Evolutionary conservation across 1,284 basidiomycete genomes (phyloP), one percentile per base, ranked within the genome.

Genomic region (Coniophora puteana): DNA sequence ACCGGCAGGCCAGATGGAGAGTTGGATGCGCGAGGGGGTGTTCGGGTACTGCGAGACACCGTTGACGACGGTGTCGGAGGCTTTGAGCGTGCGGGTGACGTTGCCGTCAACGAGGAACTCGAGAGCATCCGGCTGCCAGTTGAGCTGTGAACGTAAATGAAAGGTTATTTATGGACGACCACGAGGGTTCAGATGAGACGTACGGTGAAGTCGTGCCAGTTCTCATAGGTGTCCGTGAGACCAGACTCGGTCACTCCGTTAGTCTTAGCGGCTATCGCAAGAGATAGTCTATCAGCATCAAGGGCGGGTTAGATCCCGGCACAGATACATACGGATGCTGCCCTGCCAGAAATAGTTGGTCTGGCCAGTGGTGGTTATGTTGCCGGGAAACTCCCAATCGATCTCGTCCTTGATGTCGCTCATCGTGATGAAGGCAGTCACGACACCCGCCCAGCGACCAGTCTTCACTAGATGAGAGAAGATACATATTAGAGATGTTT

Each of bases 381-480:
- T 63, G 17, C 84, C 82, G 38, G 82, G 82, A 51, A 80, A 89
- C 58, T 92, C 89, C 84, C 84, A 91, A 52, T 91, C 89, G 37
- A 93, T 89, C 61, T 91, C 89, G 57, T 91, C 87, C 58, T 87
- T 88, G 54, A 89, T 75, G 51, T 84, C 78, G 41, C 80, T 85
- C 89, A 91, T 91, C 5, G 83, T 84, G 56, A 92, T 90, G 58
- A 89, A 89, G 1, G 89, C 87, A 0, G 84, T 83, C 35, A 93
- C 81, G 18, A 92, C 79, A 26, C 89, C 88, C 22, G 59, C 67
- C 81, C 83, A 89, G 38, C 74, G 71, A 37, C 80, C 74, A 1
- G 81, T 79, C 61, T 83, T 86, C 50, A 85, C 81, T 83, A 50
- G 28, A 38, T 31, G 28, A 16, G 11, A 24, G n/a, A 14, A 25